Conservation (phyloP, 805 yeast genomes). For the Candida broadrunensis region DNA sequence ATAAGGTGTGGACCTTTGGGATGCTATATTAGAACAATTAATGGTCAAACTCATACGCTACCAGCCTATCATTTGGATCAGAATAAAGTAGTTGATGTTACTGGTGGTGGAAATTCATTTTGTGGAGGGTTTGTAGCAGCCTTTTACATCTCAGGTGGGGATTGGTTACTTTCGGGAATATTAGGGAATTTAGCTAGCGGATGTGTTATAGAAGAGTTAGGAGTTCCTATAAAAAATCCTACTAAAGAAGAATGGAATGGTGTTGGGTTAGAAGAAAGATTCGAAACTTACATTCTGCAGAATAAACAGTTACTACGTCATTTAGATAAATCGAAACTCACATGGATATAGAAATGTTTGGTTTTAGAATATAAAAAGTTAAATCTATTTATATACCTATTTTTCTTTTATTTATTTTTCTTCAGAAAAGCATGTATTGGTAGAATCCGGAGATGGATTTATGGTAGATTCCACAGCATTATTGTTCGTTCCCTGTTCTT, state of each 20-base stretch:
- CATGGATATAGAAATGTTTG: slow-evolving; percentile 6
- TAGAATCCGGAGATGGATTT: background rate
- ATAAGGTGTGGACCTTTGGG: slow-evolving; percentile 79
- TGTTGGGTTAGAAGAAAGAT: slow-evolving; percentile 37
- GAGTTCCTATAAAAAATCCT: slow-evolving; percentile 50
- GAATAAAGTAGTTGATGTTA: slow-evolving; percentile 35
- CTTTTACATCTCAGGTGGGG: slow-evolving; percentile 43
- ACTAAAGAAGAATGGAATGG: slow-evolving; percentile 61
- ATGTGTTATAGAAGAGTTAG: slow-evolving; percentile 74
- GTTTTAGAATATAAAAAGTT: too few relatives aligned
- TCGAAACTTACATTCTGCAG: slow-evolving; percentile 33
- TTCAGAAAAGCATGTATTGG: background rate
- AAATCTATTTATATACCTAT: too few relatives aligned
- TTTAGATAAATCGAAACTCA: slow-evolving; percentile 1
- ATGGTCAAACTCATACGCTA: slow-evolving; percentile 37
- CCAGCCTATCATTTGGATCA: slow-evolving; percentile 70
- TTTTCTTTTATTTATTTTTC: background rate
- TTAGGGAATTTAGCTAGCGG: slow-evolving; percentile 81
- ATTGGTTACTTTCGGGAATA: slow-evolving; percentile 54
- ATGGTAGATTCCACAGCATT: background rate
- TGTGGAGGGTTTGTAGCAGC: slow-evolving; percentile 53
- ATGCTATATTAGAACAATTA: slow-evolving; percentile 43
- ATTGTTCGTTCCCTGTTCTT: background rate
- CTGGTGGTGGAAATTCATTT: slow-evolving; percentile 46
- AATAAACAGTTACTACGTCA: slow-evolving; percentile 8